These are phyloP conservation scores for Mallotus nudiflorus DNA, from an alignment of 345 rosid genomes.

Conservation along the genomic window DNA sequence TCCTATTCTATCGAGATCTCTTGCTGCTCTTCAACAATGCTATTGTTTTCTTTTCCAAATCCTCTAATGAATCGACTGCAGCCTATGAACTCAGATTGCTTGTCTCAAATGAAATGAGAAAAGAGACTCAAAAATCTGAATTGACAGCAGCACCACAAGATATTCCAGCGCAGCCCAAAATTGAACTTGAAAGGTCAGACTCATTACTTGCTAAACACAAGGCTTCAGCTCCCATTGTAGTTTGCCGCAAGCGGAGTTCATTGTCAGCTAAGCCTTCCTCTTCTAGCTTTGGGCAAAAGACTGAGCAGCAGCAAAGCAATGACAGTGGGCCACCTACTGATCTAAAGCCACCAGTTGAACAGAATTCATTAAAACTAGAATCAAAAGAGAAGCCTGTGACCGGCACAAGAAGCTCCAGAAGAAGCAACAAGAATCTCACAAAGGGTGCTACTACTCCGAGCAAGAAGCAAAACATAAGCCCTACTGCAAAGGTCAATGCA, in stretches of 20 bases:
- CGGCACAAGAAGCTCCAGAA: constrained; percentile 63
- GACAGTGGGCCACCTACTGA: constrained; percentile 25
- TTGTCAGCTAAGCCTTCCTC: constrained; percentile 51
- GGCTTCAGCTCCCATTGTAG: constrained; percentile 42
- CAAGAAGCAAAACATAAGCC: constrained; percentile 34
- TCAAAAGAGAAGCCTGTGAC: constrained; percentile 46
- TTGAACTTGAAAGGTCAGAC: constrained; percentile 48
- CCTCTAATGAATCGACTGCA: constrained; percentile 47
- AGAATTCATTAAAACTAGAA: constrained; percentile 33
- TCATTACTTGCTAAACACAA: constrained; percentile 49
- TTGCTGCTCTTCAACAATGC: constrained; percentile 68
- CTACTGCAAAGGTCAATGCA: constrained; percentile 21
- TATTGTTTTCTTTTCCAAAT: constrained; percentile 51
- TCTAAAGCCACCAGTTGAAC: constrained; percentile 24
- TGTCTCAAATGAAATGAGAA: constrained; percentile 40
- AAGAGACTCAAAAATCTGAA: constrained; percentile 28
- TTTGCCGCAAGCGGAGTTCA: constrained; percentile 57
- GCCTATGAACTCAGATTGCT: constrained; percentile 54
- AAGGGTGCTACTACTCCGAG: constrained; percentile 8
- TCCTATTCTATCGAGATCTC: constrained; percentile 58
- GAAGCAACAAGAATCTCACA: constrained; percentile 39
- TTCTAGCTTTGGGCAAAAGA: constrained; percentile 39
- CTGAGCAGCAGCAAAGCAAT: constrained; percentile 20
- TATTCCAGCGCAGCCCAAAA: constrained; percentile 19
- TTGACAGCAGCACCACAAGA: neutral